phyloP scores from a whole-genome alignment of 2,329 filamentous ascomycete species.

The Sporothrix variecibatus region DNA sequence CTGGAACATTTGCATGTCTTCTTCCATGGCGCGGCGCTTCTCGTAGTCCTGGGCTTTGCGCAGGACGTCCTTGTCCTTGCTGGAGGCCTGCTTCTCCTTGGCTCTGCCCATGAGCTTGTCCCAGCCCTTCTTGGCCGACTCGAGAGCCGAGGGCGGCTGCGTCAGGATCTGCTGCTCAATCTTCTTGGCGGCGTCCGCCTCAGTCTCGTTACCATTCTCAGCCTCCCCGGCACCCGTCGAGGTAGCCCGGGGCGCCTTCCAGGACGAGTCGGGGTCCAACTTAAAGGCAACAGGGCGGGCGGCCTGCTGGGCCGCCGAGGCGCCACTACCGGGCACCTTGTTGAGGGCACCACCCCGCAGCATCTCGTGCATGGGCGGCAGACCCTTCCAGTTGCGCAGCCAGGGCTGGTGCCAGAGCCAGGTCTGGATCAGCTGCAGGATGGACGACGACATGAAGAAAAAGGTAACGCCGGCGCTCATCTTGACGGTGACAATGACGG shows the following conservation, averaged over 20 bases:
- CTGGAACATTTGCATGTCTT: conserved; percentile 31
- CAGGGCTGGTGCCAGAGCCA: conserved; percentile 44
- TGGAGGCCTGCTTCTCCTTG: conserved; percentile 30
- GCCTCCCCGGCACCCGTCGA: conserved; percentile 30
- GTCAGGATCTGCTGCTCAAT: background rate
- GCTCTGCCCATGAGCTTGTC: conserved; percentile 29
- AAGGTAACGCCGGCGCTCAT: conserved; percentile 57
- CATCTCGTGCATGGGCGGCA: conserved; percentile 38
- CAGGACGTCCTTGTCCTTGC: conserved; percentile 25
- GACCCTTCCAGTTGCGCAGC: conserved; percentile 43
- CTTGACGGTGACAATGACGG: conserved; percentile 48
- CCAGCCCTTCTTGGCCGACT: conserved; percentile 31
- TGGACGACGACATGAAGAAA: conserved; percentile 56
- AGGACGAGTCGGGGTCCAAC: conserved; percentile 30
- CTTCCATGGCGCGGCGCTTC: conserved; percentile 66
- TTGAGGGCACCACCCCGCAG: conserved; percentile 14
- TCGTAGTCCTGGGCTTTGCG: conserved; percentile 36
- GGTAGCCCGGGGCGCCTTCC: conserved; percentile 40
- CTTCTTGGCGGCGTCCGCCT: conserved; percentile 24
- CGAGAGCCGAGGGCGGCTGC: conserved; percentile 24
- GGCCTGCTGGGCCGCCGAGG: background rate
- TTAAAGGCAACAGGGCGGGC: conserved; percentile 22
- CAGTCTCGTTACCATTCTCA: background rate
- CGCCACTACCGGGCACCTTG: background rate
- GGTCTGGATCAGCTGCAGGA: conserved; percentile 46